These are phyloP conservation scores for Dinochytrium kinnereticum DNA, from an alignment of 371 early-diverging fungal genomes.

Conservation along the genomic window DNA sequence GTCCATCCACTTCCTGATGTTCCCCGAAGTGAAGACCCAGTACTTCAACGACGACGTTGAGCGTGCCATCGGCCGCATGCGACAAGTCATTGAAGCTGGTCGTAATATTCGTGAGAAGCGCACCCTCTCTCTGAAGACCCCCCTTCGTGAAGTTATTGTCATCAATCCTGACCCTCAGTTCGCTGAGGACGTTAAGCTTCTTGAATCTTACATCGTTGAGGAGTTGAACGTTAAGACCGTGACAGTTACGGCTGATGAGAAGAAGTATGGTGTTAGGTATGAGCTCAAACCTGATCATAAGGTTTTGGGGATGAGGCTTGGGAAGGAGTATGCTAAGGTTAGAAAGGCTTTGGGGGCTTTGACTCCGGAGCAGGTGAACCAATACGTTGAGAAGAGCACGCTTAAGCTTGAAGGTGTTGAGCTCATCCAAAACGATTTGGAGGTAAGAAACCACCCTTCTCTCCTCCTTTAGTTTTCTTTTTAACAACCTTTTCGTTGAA, in stretches of 20 bases:
- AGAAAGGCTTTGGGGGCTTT: constrained; percentile 84
- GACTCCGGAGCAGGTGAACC: constrained; percentile 80
- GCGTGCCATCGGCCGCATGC: constrained; percentile 94
- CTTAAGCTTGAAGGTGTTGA: constrained; percentile 82
- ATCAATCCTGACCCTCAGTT: constrained; percentile 88
- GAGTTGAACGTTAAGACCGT: constrained; percentile 92
- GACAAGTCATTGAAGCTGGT: constrained; percentile 96
- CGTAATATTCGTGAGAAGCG: constrained; percentile 95
- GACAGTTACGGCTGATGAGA: constrained; percentile 88
- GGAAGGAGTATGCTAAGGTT: constrained; percentile 88
- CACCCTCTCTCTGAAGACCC: constrained; percentile 96
- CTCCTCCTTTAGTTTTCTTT: not conserved
- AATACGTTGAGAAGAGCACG: constrained; percentile 69
- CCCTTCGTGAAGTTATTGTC: constrained; percentile 92
- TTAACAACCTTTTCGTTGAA: not conserved
- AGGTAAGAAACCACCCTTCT: constrained; percentile 50
- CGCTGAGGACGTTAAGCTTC: constrained; percentile 81
- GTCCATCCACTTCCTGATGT: constrained; percentile 89
- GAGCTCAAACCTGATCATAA: constrained; percentile 89
- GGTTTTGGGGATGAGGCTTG: constrained; percentile 86
- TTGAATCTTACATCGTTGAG: constrained; percentile 89
- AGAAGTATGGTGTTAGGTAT: constrained; percentile 91
- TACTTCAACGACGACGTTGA: constrained; percentile 96
- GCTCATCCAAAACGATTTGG: constrained; percentile 82
- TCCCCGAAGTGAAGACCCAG: constrained; percentile 91